Percentiles rank a stretch among this genome's conserved stretches.
Conservation (phyloP, 2,329 filamentous ascomycete species). For the Colletotrichum orbiculare region DNA sequence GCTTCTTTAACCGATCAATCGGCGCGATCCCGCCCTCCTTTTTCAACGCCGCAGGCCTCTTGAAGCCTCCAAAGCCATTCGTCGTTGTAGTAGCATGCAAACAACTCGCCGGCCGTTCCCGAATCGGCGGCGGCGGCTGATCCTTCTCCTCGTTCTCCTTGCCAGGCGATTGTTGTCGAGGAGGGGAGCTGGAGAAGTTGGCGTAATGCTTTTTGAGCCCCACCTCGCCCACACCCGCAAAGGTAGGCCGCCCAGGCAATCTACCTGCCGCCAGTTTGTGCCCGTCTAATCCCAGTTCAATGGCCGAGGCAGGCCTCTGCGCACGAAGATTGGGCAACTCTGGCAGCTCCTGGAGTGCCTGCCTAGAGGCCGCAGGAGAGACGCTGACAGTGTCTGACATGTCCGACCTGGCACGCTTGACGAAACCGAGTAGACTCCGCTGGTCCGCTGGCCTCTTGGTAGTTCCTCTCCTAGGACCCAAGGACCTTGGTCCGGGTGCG, state of each 20-base stretch:
- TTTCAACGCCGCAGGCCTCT: slow-evolving; percentile 56
- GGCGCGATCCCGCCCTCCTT: slow-evolving; percentile 56
- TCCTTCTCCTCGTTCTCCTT: slow-evolving; percentile 42
- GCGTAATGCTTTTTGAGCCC: slow-evolving; percentile 60
- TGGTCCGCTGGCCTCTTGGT: slow-evolving; percentile 52
- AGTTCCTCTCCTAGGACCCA: slow-evolving; percentile 41
- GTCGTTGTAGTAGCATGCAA: slow-evolving; percentile 65
- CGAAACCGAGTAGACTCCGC: slow-evolving; percentile 55
- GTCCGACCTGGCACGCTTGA: slow-evolving; percentile 42
- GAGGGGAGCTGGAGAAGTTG: slow-evolving; percentile 69
- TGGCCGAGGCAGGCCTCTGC: slow-evolving; percentile 38
- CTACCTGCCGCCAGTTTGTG: slow-evolving; percentile 57
- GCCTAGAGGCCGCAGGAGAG: slow-evolving; percentile 32
- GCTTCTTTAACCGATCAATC: slow-evolving; percentile 63
- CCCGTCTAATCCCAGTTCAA: slow-evolving; percentile 45
- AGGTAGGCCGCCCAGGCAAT: slow-evolving; percentile 48
- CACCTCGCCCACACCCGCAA: slow-evolving; percentile 40
- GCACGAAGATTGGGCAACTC: slow-evolving; percentile 36
- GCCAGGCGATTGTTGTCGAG: slow-evolving; percentile 40
- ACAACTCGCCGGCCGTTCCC: slow-evolving; percentile 54
- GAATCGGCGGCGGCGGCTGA: slow-evolving; percentile 44
- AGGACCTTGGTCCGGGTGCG: slow-evolving; percentile 13
- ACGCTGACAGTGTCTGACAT: slow-evolving; percentile 14
- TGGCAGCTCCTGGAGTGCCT: slow-evolving; percentile 9
- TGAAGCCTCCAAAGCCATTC: slow-evolving; percentile 49